Conservation (phyloP, 192 early-diverging fungal genomes). For the Helicostylum pulchrum region DNA sequence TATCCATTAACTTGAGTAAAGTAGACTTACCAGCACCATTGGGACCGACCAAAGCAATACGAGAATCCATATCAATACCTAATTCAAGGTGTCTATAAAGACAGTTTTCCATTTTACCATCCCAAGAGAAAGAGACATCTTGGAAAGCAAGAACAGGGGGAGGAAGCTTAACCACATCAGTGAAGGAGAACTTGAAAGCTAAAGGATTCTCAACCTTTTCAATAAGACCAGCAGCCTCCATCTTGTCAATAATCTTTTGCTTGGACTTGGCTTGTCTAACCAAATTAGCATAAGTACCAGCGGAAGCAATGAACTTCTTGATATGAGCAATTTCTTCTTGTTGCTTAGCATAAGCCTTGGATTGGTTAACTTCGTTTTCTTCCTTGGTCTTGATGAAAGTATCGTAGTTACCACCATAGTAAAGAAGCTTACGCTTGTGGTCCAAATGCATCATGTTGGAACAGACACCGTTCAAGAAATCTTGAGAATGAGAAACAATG, state of each 20-base stretch:
- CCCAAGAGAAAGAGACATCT: slow-evolving; percentile 91
- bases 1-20: slow-evolving; percentile 94
- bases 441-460: slow-evolving; percentile 94
- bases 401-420: slow-evolving; percentile 99
- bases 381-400: slow-evolving; percentile 91
- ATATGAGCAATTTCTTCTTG: slow-evolving; percentile 99
- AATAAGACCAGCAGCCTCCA: slow-evolving; percentile 97
- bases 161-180: slow-evolving; percentile 81
- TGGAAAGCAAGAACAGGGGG: slow-evolving; percentile 94
- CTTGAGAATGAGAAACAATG: slow-evolving; percentile 77
- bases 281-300: slow-evolving; percentile 99
- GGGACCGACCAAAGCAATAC: slow-evolving; percentile 96
- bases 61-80: slow-evolving; percentile 97
- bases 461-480: slow-evolving; percentile 71
- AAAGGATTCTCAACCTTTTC: slow-evolving; percentile 84
- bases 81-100: slow-evolving; percentile 92
- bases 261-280: slow-evolving; percentile 97
- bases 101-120: slow-evolving; percentile 73
- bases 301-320: slow-evolving; percentile 97
- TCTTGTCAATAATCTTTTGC: slow-evolving; percentile 99
- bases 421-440: slow-evolving; percentile 84
- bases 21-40: slow-evolving; percentile 96
- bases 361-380: slow-evolving; percentile 97
- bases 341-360: slow-evolving; percentile 99
- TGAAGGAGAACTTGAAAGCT: slow-evolving; percentile 87